These are phyloP conservation scores for Paramecium biaurelia DNA, from an alignment of 73 alveolate genomes.

Conservation along the genomic window DNA sequence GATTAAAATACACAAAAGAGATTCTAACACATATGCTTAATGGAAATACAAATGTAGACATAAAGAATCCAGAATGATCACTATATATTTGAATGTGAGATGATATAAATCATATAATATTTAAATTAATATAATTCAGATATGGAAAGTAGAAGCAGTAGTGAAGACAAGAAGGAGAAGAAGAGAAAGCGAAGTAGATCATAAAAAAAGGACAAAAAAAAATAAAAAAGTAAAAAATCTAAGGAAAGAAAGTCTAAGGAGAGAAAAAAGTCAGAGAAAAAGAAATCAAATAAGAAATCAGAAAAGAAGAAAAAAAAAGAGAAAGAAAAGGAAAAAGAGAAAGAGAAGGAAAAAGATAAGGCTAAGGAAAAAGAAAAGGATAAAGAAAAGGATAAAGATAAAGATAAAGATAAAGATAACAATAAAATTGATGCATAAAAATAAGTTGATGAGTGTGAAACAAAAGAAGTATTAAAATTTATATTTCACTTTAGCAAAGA, in stretches of 20 bases:
- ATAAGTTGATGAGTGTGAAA: not conserved
- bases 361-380: not conserved
- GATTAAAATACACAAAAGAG: conserved; percentile 86
- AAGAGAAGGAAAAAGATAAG: not conserved
- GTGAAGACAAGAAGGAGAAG: conserved; percentile 19
- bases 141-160: not conserved
- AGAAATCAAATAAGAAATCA: conserved; percentile 2
- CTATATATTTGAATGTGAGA: not conserved
- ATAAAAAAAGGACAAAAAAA: conserved; percentile 2
- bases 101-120: conserved; percentile 8
- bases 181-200: conserved; percentile 11
- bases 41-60: conserved; percentile 25
- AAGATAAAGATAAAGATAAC: not conserved
- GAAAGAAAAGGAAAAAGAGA: not conserved
- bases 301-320: conserved; percentile 4
- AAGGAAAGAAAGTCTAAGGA: conserved; percentile 53
- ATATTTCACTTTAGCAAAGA: conserved; percentile 3
- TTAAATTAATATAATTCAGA: not conserved
- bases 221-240: conserved; percentile 42
- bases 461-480: conserved; percentile 7
- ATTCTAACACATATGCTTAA: conserved; percentile 88
- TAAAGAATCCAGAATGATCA: conserved; percentile 32
- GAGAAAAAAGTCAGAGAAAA: not conserved
- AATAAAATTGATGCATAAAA: not conserved
- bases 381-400: not conserved